These are phyloP conservation scores for Cyclocybe aegerita DNA, from an alignment of 768 basidiomycete genomes.

Conservation along the genomic window DNA sequence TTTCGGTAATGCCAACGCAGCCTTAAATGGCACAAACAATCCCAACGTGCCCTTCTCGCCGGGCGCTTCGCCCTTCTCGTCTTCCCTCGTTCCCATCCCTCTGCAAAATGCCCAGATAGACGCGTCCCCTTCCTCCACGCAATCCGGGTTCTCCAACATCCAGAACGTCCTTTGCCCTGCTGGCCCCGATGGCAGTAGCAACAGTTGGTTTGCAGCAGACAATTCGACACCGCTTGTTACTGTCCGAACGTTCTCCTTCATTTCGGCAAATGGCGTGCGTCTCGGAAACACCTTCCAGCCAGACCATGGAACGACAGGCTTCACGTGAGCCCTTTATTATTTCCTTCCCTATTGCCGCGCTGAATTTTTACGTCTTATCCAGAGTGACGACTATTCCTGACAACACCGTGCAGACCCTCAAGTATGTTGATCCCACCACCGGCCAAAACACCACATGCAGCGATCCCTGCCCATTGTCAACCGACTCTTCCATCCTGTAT, in stretches of 20 bases:
- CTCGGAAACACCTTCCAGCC: conserved; percentile 88
- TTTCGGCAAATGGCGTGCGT: conserved; percentile 77
- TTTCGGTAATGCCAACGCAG: conserved; percentile 53
- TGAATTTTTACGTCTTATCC: conserved; percentile 13
- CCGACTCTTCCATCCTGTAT: conserved; percentile 74
- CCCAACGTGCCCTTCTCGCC: conserved; percentile 83
- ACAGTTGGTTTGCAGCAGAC: conserved; percentile 83
- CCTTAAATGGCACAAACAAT: conserved; percentile 69
- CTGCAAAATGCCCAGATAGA: conserved; percentile 54
- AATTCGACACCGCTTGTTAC: conserved; percentile 73
- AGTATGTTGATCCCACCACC: conserved; percentile 75
- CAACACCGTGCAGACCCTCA: conserved; percentile 74
- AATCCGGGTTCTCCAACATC: conserved; percentile 62
- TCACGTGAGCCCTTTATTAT: conserved; percentile 57
- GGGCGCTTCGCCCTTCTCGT: conserved; percentile 83
- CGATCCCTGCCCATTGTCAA: conserved; percentile 75
- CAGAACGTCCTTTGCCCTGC: conserved; percentile 79
- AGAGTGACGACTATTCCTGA: conserved; percentile 90
- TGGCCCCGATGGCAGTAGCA: conserved; percentile 76
- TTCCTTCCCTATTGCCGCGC: conserved; percentile 4
- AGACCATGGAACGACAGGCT: conserved; percentile 82
- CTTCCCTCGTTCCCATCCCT: conserved; percentile 83
- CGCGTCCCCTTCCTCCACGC: conserved; percentile 62
- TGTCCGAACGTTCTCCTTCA: conserved; percentile 69
- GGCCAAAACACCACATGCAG: conserved; percentile 79